A percentile compares a stretch with the other conserved stretches of the same genome.
These are phyloP conservation scores for Thraustochytrium sp. DNA, from an alignment of 352 stramenopile genomes.

Conservation along the genomic window DNA sequence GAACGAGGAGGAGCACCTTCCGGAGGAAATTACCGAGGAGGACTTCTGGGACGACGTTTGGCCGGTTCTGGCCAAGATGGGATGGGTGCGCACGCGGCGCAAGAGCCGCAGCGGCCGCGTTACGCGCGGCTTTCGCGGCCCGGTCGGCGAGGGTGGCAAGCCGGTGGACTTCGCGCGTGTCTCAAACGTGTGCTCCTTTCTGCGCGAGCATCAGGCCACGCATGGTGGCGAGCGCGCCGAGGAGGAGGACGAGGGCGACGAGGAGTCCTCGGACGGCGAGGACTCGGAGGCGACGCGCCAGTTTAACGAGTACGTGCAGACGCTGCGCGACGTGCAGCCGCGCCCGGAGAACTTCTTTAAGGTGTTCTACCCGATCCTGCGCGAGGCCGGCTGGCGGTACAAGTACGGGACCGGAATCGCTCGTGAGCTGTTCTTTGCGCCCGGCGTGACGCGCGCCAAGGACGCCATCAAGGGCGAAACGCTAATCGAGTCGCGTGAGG, in stretches of 20 bases:
- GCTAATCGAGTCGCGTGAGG: neutral
- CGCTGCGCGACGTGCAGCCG: neutral
- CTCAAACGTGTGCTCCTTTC: too few relatives aligned
- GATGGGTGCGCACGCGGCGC: too few relatives aligned
- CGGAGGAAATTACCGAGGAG: neutral
- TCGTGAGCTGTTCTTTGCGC: neutral
- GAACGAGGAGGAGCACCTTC: neutral
- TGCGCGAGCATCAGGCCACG: neutral
- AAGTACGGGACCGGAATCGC: neutral
- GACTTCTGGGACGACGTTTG: too few relatives aligned
- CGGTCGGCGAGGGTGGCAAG: too few relatives aligned
- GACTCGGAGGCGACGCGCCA: neutral
- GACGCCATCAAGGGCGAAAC: neutral
- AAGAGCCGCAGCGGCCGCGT: too few relatives aligned
- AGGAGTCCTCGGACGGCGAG: neutral
- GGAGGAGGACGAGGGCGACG: slow-evolving; percentile 2
- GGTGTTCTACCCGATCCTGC: neutral
- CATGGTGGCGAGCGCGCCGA: neutral
- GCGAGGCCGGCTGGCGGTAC: neutral
- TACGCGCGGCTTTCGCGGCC: too few relatives aligned
- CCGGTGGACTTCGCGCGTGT: too few relatives aligned
- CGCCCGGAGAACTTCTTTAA: neutral
- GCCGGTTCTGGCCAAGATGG: too few relatives aligned
- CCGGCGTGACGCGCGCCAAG: neutral
- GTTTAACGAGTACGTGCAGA: neutral